Evolutionary conservation across 2,329 filamentous ascomycete species (phyloP).

Genomic region (Moelleriella libera): DNA sequence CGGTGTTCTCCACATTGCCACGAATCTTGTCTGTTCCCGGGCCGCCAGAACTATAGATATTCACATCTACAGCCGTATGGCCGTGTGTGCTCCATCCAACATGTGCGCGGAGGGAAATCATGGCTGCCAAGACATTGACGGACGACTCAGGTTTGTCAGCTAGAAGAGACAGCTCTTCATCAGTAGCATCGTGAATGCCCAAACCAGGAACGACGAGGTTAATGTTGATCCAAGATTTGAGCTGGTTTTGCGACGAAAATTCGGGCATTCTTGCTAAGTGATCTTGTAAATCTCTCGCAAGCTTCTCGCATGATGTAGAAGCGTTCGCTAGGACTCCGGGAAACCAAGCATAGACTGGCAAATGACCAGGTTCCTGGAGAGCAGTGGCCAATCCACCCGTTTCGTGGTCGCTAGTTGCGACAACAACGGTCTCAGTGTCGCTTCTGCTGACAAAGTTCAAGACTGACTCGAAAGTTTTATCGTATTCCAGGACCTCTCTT

Average conservation of each 20-base stretch:
- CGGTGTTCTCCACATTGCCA: conserved; percentile 91
- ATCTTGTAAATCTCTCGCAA: conserved; percentile 45
- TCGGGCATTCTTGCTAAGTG: conserved; percentile 33
- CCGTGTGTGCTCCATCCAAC: conserved; percentile 92
- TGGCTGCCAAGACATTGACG: conserved; percentile 55
- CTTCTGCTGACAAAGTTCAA: conserved; percentile 71
- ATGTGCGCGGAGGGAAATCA: conserved; percentile 77
- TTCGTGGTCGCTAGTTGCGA: conserved; percentile 90
- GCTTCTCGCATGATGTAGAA: conserved; percentile 64
- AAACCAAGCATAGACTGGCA: conserved; percentile 60
- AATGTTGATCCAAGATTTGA: conserved; percentile 52
- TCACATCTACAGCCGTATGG: conserved; percentile 87
- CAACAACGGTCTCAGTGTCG: conserved; percentile 61
- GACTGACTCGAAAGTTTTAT: conserved; percentile 70
- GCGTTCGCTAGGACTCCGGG: conserved; percentile 62
- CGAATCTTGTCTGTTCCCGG: conserved; percentile 48
- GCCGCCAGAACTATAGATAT: conserved; percentile 75
- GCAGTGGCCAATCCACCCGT: conserved; percentile 80
- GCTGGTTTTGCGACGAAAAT: conserved; percentile 20
- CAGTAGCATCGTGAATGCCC: conserved; percentile 60
- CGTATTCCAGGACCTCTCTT: conserved; percentile 89
- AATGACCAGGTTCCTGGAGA: conserved; percentile 43
- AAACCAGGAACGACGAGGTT: conserved; percentile 56
- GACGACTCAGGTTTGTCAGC: conserved; percentile 42
- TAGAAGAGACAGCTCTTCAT: conserved; percentile 56